Percentiles rank a stretch among this genome's conserved stretches.
Evolutionary conservation across 768 basidiomycete genomes (phyloP).

Genomic region (Tylopilus subfusipes): DNA sequence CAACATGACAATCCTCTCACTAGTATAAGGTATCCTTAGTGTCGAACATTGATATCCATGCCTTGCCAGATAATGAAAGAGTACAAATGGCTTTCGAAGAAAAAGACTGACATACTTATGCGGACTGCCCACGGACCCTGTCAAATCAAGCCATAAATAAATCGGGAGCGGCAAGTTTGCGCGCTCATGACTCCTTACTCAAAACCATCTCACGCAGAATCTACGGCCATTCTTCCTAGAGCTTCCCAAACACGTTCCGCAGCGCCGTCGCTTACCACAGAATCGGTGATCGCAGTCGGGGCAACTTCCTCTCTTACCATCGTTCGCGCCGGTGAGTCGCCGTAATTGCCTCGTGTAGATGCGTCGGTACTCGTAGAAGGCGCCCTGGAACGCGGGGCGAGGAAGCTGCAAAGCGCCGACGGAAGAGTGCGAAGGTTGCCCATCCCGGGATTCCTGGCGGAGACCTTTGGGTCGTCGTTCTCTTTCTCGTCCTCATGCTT

Average conservation of each 20-base stretch:
- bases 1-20: too few relatives aligned
- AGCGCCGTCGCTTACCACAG: neutral
- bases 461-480: neutral
- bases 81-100: too few relatives aligned
- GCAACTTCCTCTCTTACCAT: neutral
- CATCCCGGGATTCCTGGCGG: neutral
- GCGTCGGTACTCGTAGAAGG: slow-evolving; percentile 23
- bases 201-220: slow-evolving; percentile 6
- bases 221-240: slow-evolving; percentile 27
- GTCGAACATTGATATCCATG: too few relatives aligned
- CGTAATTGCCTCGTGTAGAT: slow-evolving; percentile 2
- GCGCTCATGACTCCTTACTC: neutral
- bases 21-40: too few relatives aligned
- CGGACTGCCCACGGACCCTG: too few relatives aligned
- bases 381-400: slow-evolving; percentile 16
- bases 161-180: neutral
- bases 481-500: neutral
- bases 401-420: slow-evolving; percentile 7
- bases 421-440: slow-evolving; percentile 4
- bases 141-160: neutral
- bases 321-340: neutral
- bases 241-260: slow-evolving; percentile 15
- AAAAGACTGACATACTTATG: too few relatives aligned
- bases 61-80: too few relatives aligned
- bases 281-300: neutral